A percentile compares a stretch with the other conserved stretches of the same genome.
Evolutionary conservation across 2,329 filamentous ascomycete species (phyloP).

Genomic region (Botrytis deweyae): DNA sequence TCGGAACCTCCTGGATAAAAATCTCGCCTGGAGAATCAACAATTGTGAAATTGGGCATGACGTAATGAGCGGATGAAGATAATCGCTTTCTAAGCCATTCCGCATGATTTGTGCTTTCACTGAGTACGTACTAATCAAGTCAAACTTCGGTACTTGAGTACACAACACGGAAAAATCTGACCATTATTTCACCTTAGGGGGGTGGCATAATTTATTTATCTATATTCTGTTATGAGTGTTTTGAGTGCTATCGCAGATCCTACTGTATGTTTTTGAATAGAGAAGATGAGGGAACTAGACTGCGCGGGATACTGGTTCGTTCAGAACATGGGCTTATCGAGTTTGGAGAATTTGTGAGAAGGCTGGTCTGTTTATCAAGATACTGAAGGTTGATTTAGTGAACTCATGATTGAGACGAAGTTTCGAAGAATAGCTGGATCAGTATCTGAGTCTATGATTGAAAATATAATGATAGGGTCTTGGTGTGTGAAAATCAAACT

Average conservation of each 20-base stretch:
- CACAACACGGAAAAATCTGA: accelerated
- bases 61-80: background rate
- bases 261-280: accelerated
- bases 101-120: background rate
- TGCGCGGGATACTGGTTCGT: accelerated
- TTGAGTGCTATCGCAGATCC: background rate
- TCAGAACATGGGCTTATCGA: accelerated
- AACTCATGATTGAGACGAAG: background rate
- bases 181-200: background rate
- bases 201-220: accelerated
- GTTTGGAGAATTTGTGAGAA: background rate
- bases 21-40: background rate
- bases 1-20: background rate
- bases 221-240: background rate
- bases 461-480: background rate
- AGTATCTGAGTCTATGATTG: background rate
- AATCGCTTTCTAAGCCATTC: background rate
- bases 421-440: background rate
- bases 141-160: background rate
- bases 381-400: accelerated
- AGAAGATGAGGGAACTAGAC: accelerated
- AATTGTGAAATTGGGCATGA: background rate
- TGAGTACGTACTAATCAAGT: background rate
- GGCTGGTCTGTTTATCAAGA: background rate
- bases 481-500: background rate